Percentiles rank a stretch among this genome's conserved stretches.
These are phyloP conservation scores for Aspergillus fischeri DNA, from an alignment of 2,329 filamentous ascomycete species.

Conservation along the genomic window DNA sequence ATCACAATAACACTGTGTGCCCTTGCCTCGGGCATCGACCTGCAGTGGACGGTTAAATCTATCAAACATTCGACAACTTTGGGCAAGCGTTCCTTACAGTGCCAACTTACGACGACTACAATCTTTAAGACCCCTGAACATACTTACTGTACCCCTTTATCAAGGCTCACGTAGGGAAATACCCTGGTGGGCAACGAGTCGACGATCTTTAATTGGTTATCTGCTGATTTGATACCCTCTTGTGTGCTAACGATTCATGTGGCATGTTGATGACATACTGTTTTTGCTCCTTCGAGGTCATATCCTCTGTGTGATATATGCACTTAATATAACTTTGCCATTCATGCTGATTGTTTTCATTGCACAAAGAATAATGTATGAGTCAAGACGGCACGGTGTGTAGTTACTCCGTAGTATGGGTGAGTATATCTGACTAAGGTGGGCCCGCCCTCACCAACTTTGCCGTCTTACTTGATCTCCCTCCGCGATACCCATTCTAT, in stretches of 20 bases:
- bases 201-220: slow-evolving; percentile 2
- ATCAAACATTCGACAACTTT: neutral
- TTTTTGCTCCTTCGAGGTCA: neutral
- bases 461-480: neutral
- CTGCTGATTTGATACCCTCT: slow-evolving; percentile 8
- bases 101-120: neutral
- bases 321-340: neutral
- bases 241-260: neutral
- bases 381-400: neutral
- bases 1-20: neutral
- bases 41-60: neutral
- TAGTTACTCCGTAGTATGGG: neutral
- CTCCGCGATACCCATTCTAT: neutral
- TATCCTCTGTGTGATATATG: neutral
- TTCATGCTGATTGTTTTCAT: neutral
- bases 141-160: neutral
- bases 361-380: neutral
- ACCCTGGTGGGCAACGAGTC: slow-evolving; percentile 3
- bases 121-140: neutral
- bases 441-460: neutral
- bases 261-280: slow-evolving; percentile 5
- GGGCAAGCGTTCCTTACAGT: neutral
- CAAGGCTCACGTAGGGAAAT: neutral
- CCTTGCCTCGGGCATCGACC: neutral
- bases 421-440: neutral